Base-by-base conservation (phyloP, 768 basidiomycete species). In the Mrakia frigida region DNA sequence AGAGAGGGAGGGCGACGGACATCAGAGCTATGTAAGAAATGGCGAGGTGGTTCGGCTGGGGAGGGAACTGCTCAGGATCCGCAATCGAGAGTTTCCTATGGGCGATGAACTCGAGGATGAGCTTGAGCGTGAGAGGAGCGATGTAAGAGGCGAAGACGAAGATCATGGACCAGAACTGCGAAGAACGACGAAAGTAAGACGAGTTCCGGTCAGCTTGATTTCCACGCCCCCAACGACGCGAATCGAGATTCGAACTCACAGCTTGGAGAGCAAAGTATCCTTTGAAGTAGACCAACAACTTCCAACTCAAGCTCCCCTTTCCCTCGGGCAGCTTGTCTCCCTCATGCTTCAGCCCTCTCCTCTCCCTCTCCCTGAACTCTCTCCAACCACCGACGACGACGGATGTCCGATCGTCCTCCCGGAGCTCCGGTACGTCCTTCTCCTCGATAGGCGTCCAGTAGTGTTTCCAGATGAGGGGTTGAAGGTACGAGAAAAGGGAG, bases 11-110 rank as follows among this genome's bases (percentile, higher is more conserved):
- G 41, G 81, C 82, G 13, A 80, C 70, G 60, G 82, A 84, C 80
- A 85, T 82, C 65, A 82, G 80, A n/a, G 77, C 81, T 1, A 85
- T 81, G 76, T 84, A 86, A 6, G 84, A 78, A 9, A 84, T 78
- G 0, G 84, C 83, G 70, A 85, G 82, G 71, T 86, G 84, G 0
- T 75, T 76, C 0, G 75, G 69, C 25, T 71, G 75, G 33, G 83
- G 83, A 16, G 81, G 79, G 52, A 78, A 74, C 35, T 79, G 79
- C 6, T 80, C 78, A 33, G 2, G 80, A 76, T 80, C 70, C 70
- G 74, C 41, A 63, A 60, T 50, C 41, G 63, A 59, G 76, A 78
- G 75, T 23, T 81, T 79, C 0, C 84, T 79, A 9, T 82, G 80
- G 37, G 80, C 83, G 73, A 85, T 80, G 74, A 81, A 83, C 46